These are phyloP conservation scores for Penicillium longicatenatum DNA, from an alignment of 495 filamentous ascomycete genomes.

Conservation along the genomic window DNA sequence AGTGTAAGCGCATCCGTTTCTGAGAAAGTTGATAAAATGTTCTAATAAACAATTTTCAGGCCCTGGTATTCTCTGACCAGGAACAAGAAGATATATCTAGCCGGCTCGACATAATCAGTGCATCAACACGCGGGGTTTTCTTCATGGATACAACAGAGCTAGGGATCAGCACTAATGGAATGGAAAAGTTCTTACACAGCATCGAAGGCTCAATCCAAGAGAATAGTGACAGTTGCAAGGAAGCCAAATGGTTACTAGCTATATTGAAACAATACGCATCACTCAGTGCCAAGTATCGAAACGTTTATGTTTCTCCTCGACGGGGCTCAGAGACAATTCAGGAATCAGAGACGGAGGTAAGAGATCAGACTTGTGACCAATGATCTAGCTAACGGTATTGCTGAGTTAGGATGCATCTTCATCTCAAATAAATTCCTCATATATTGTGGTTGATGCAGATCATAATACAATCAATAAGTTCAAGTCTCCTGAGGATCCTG, in stretches of 20 bases:
- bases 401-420: background rate
- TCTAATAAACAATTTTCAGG: constrained; percentile 1
- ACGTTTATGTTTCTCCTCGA: constrained; percentile 8
- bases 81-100: background rate
- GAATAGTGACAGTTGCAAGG: constrained; percentile 11
- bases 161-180: constrained; percentile 9
- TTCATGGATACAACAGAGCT: constrained; percentile 18
- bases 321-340: background rate
- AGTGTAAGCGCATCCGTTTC: constrained; percentile 16
- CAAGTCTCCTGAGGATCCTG: constrained; percentile 1
- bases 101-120: constrained; percentile 5
- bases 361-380: background rate
- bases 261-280: constrained; percentile 6
- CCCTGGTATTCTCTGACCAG: constrained; percentile 20
- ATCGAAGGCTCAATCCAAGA: constrained; percentile 8
- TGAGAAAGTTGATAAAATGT: background rate
- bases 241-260: constrained; percentile 14
- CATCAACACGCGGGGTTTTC: constrained; percentile 10
- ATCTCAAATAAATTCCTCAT: constrained; percentile 1
- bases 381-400: background rate
- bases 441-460: constrained; percentile 9
- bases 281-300: constrained; percentile 4
- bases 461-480: constrained; percentile 19
- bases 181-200: constrained; percentile 7
- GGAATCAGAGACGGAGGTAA: constrained; percentile 1